These are phyloP conservation scores for Phytophthora lateralis DNA, from an alignment of 352 stramenopile genomes.

Conservation along the genomic window DNA sequence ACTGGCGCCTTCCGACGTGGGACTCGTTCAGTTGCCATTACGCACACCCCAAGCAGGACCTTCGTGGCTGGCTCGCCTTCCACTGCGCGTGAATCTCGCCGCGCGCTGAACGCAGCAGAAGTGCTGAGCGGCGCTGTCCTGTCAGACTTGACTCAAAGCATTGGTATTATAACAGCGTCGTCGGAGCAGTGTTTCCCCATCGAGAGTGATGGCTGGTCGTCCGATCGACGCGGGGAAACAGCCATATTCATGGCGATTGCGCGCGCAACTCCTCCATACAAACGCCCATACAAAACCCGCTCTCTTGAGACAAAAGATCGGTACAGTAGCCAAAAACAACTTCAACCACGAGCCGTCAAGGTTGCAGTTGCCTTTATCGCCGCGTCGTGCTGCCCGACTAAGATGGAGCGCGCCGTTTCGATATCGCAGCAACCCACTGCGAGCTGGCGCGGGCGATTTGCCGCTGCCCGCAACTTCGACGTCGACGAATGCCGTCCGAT, in stretches of 20 bases:
- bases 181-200: slow-evolving; percentile 1
- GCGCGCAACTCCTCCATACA: slow-evolving; percentile 15
- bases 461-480: neutral
- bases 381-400: slow-evolving; percentile 1
- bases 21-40: slow-evolving; percentile 8
- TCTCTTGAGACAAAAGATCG: slow-evolving; percentile 32
- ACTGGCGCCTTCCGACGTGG: slow-evolving; percentile 16
- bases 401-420: slow-evolving; percentile 13
- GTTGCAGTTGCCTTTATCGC: slow-evolving; percentile 7
- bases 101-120: slow-evolving; percentile 5
- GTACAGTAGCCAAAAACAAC: slow-evolving; percentile 15
- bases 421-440: slow-evolving; percentile 1
- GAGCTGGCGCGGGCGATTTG: slow-evolving; percentile 8
- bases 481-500: neutral
- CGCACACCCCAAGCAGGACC: slow-evolving; percentile 10
- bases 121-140: neutral
- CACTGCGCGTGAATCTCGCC: neutral
- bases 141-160: slow-evolving; percentile 2
- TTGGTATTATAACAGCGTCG: neutral
- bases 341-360: slow-evolving; percentile 24
- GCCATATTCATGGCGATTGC: slow-evolving; percentile 20
- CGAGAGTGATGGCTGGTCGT: slow-evolving; percentile 12
- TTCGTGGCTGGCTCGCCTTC: slow-evolving; percentile 9
- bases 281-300: slow-evolving; percentile 23
- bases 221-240: slow-evolving; percentile 13